Base-by-base conservation (phyloP, 345 rosid genomes). In the Salix viminalis region DNA sequence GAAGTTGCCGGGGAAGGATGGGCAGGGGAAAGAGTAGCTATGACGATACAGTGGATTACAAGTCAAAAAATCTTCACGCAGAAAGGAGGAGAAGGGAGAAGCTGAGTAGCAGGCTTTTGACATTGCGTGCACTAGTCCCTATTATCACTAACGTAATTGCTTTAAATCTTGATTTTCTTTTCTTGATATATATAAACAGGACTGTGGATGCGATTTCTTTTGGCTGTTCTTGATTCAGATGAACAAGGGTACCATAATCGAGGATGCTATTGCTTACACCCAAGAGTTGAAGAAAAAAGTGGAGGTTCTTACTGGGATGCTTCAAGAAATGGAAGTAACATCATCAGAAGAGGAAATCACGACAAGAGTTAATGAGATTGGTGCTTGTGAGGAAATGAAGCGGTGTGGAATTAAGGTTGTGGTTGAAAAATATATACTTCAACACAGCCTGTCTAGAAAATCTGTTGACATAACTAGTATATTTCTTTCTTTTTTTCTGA, bases 251-350 rank as follows among this genome's bases (percentile, higher is more conserved):
- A 87, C 91, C 23, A 93, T 93, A 62, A 83, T 96, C 50, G 94
- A 90, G 67, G 98, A 96, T 80, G 93, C 99, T 1, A 87, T 91
- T n/a, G 86, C 87, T 81, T 96, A 92, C 88, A 90, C 93, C 41
- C 81, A 79, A 73, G 85, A 85, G 80, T 88, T 93, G 77, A 83
- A 88, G 81, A 81, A 65, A 41, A 78, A 82, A 39, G 91, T 86
- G 62, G 23, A 84, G 72, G 76, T 24, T 81, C 92, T 91, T 18
- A 73, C 79, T n/a, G 87, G 86, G 39, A 82, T 83, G 80, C 90
- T 95, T 75, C 85, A 74, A 26, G 90, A 88, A 77, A 81, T 88
- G 82, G 96, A 93, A 54, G 86, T 77, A 36, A 52, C 79, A 1
- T 44, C 70, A 2, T 65, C 80, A 52, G 79, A 82, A 67, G 86